phyloP scores from a whole-genome alignment of 768 basidiomycete species.

The Mycena indigotica region DNA sequence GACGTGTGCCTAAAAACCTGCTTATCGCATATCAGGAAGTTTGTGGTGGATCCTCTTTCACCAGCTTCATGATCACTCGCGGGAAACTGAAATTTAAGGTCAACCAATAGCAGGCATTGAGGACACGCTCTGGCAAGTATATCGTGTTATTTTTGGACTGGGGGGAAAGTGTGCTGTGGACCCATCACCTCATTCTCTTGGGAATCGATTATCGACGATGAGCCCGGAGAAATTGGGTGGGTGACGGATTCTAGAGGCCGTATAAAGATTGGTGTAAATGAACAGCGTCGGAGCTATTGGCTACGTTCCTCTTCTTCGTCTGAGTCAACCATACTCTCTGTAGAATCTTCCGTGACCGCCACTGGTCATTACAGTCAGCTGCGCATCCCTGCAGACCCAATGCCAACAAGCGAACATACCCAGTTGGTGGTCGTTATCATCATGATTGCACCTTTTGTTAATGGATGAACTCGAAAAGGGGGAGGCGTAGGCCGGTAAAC shows the following conservation, averaged over 20 bases:
- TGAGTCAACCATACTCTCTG: conserved; percentile 17
- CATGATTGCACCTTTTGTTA: too few species aligned
- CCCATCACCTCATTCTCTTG: neutral
- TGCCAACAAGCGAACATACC: too few species aligned
- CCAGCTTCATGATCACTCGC: too few species aligned
- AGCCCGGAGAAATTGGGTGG: neutral
- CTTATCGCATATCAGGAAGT: too few species aligned
- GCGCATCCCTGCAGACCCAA: too few species aligned
- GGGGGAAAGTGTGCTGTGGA: neutral
- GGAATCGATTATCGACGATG: neutral
- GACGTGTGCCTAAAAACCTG: too few species aligned
- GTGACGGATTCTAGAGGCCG: neutral
- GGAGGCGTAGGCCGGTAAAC: neutral
- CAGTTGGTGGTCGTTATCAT: too few species aligned
- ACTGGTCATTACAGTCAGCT: neutral
- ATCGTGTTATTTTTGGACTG: neutral
- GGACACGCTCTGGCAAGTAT: conserved; percentile 11
- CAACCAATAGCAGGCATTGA: neutral
- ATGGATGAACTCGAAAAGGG: neutral
- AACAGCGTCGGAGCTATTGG: neutral
- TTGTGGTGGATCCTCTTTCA: too few species aligned
- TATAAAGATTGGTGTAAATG: neutral
- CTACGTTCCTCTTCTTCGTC: conserved; percentile 9
- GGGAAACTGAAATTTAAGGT: neutral
- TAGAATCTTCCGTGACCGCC: conserved; percentile 7